phyloP scores from a whole-genome alignment of 345 rosid species.

The Eucalyptus marginata region DNA sequence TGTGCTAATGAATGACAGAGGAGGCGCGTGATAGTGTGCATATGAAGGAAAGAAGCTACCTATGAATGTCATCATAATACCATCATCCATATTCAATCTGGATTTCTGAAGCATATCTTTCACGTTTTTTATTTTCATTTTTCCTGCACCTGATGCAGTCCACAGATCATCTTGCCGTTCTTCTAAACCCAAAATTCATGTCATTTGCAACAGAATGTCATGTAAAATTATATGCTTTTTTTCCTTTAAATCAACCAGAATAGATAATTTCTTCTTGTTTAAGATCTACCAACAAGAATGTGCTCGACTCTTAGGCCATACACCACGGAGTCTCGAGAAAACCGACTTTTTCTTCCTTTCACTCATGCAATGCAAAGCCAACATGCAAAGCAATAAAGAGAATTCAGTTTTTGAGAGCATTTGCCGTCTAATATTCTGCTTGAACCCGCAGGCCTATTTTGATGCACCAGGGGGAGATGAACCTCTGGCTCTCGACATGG shows the following conservation, averaged over 20 bases:
- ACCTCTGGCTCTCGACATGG: slow-evolving; percentile 47
- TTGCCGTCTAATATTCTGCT: not conserved
- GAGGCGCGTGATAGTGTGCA: not conserved
- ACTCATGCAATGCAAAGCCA: not conserved
- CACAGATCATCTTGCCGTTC: not conserved
- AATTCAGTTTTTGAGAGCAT: not conserved
- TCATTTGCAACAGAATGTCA: not conserved
- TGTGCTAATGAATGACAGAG: not conserved
- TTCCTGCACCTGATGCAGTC: not conserved
- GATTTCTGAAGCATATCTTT: not conserved
- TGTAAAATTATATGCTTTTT: not conserved
- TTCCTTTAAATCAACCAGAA: not conserved
- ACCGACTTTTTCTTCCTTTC: not conserved
- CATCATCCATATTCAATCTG: not conserved
- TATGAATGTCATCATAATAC: not conserved
- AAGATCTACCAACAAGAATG: not conserved
- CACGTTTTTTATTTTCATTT: not conserved
- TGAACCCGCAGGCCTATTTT: slow-evolving; percentile 20
- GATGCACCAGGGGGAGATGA: slow-evolving; percentile 34
- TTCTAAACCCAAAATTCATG: not conserved
- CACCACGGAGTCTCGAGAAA: not conserved
- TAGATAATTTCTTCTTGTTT: not conserved
- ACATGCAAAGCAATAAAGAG: not conserved
- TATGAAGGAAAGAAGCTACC: not conserved
- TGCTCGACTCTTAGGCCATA: not conserved